Evolutionary conservation across 129 eudicot genomes (phyloP).

Genomic region (Flaveria brownii): DNA sequence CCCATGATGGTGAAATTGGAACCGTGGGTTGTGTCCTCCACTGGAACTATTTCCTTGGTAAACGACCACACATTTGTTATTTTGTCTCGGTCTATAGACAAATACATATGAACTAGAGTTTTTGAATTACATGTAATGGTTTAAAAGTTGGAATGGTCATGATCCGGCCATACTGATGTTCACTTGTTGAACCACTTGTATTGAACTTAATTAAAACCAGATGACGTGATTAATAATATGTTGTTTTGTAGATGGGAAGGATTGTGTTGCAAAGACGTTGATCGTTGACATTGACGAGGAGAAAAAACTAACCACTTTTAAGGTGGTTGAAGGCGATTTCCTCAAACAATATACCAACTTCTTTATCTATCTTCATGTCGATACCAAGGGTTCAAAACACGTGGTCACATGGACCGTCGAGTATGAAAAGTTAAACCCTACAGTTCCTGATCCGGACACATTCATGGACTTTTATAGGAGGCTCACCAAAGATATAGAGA

Average conservation of each 20-base stretch:
- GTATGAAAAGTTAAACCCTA: conserved; percentile 28
- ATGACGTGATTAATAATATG: background rate
- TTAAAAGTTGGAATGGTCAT: background rate
- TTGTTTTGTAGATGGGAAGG: conserved; percentile 33
- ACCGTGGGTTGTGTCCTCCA: conserved; percentile 35
- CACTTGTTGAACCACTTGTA: background rate
- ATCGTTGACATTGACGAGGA: conserved; percentile 24
- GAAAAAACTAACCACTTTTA: conserved; percentile 19
- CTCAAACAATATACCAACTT: conserved; percentile 27
- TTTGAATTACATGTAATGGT: background rate
- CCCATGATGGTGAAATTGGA: conserved; percentile 44
- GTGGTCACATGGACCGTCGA: conserved; percentile 36
- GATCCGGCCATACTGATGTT: too few relatives aligned
- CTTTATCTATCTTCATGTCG: conserved; percentile 28
- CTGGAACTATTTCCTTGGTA: conserved; percentile 50
- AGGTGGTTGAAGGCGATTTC: conserved; percentile 27
- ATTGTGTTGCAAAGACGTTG: conserved; percentile 13
- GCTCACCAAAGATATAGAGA: conserved; percentile 29
- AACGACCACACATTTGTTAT: background rate
- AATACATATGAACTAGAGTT: background rate
- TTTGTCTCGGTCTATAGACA: too few relatives aligned
- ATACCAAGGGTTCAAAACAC: conserved; percentile 15
- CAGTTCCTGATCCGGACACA: conserved; percentile 34
- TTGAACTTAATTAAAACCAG: background rate
- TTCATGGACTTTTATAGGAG: conserved; percentile 23